Evolutionary conservation across 2,329 filamentous ascomycete species (phyloP), one percentile per base, ranked within the genome.

Genomic region (Microcyclospora pomicola): DNA sequence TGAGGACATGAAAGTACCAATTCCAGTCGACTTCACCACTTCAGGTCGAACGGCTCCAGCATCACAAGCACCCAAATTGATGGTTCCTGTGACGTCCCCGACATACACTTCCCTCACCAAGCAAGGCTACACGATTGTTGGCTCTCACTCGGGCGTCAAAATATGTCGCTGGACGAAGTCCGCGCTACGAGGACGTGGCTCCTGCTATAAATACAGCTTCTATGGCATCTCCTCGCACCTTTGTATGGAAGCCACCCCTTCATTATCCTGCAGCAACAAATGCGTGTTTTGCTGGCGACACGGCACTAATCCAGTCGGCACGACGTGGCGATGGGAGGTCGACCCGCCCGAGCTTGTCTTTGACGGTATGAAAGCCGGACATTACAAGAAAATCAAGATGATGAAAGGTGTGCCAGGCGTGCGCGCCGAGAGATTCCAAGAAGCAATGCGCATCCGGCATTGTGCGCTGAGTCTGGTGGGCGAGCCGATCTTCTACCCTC

Each of bases 241-340:
- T 44, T 98, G 88, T 62, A 98, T 98, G 91, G 88, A 98, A 63
- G 88, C 88, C 2, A 96, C 88, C 0, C 88, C 88, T 0, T 94
- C 87, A 0, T 73, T 98, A 3, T 93, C 85, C 9, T 98, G 88
- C 69, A 91, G 82, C 45, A 96, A 96, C 67, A 96, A 98, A 60
- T 96, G 91, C 60, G 85, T 98, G 48, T 98, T 96, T 61, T 98
- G 88, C 70, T 98, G 88, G 91, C 79, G 91, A 6, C 91, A 96
- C 56, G 91, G 88, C 37, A 96, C 91, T 0, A 98, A 96, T 58
- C 88, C 88, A 0, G 91, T 96, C 0, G 87, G 87, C 34, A 96
- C 91, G 2, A 93, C 82, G 4, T 96, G 91, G 88, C 79, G 88
- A 43, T 98, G 88, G 88, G 76, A 87, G 36, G 84, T 95, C 24